Evolutionary conservation across 2,329 filamentous ascomycete genomes (phyloP).

Genomic region (Claviceps africana): DNA sequence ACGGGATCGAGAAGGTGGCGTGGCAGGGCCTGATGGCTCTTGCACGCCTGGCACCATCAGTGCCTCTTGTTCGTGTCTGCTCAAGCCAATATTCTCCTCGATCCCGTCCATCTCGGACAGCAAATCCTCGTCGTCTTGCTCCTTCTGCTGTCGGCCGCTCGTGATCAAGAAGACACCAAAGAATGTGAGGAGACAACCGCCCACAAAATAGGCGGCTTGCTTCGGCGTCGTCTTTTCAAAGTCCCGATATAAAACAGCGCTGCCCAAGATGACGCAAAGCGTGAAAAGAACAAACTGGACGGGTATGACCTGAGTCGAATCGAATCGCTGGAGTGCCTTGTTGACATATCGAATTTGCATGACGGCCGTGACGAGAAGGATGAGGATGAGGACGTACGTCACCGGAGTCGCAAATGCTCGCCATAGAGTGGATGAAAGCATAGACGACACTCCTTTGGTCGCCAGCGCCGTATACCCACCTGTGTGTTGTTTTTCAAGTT

Average conservation of each 20-base stretch:
- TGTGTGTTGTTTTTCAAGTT: slow-evolving; percentile 19
- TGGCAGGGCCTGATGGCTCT: slow-evolving; percentile 9
- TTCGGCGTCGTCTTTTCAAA: slow-evolving; percentile 69
- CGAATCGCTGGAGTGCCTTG: slow-evolving; percentile 72
- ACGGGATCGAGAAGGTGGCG: slow-evolving; percentile 24
- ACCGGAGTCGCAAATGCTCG: slow-evolving; percentile 82
- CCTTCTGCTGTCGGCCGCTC: slow-evolving; percentile 53
- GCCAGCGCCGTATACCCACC: slow-evolving; percentile 93
- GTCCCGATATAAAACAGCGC: slow-evolving; percentile 83
- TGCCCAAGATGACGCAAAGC: slow-evolving; percentile 85
- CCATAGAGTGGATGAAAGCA: slow-evolving; percentile 83
- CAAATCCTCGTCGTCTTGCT: slow-evolving; percentile 42
- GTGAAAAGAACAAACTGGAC: slow-evolving; percentile 97
- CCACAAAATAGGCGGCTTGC: slow-evolving; percentile 72
- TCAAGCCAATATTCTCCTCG: slow-evolving; percentile 49
- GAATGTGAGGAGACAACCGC: slow-evolving; percentile 84
- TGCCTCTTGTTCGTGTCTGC: slow-evolving; percentile 29
- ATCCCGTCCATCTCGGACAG: slow-evolving; percentile 43
- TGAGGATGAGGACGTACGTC: slow-evolving; percentile 69
- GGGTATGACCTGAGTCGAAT: slow-evolving; percentile 94
- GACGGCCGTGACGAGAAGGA: slow-evolving; percentile 72
- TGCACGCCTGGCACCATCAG: slow-evolving; percentile 9
- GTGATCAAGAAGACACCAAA: slow-evolving; percentile 96
- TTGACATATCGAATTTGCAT: slow-evolving; percentile 98
- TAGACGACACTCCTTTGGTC: slow-evolving; percentile 90